Evolutionary conservation across 2,329 filamentous ascomycete species (phyloP), one percentile per base, ranked within the genome.

Genomic region (Torrubiellomyces zombiae): DNA sequence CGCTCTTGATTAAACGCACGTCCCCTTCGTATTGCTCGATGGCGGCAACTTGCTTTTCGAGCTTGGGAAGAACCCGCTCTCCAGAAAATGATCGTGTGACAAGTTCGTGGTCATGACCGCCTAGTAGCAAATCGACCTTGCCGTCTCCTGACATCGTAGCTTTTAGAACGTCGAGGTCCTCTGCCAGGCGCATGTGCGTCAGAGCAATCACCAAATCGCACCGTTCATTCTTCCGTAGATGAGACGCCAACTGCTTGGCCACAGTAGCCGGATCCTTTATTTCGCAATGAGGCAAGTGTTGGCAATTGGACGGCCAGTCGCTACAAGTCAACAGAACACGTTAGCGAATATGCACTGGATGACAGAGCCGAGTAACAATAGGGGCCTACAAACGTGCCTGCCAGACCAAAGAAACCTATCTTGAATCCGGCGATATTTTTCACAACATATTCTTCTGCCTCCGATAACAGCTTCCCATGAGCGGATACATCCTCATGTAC

Each of bases 51-150:
- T n/a, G n/a, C n/a, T n/a, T n/a, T n/a, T n/a, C n/a, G n/a, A n/a
- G n/a, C n/a, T n/a, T n/a, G n/a, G n/a, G n/a, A n/a, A n/a, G n/a
- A n/a, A n/a, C n/a, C n/a, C n/a, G n/a, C n/a, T n/a, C n/a, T n/a
- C n/a, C n/a, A n/a, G n/a, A n/a, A n/a, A n/a, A n/a, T n/a, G n/a
- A n/a, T n/a, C n/a, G n/a, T n/a, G n/a, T n/a, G n/a, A n/a, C n/a
- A n/a, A 39, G 28, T 4, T 40, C 24, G 27, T 42, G 39, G 14
- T 42, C 38, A 25, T 42, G 39, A 4, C 39, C 39, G 2, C 38
- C 39, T 1, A 40, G 34, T 1, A 42, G 21, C 24, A 42, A 23
- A 23, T 42, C 39, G 11, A 42, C 31, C 17, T 23, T 30, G 18
- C 27, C 29, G 5, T 32, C 21, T 2, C 35, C 38, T 7, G 14